Evolutionary conservation across 2,329 filamentous ascomycete species (phyloP).

Genomic region (Allantophomopsis lycopodina): DNA sequence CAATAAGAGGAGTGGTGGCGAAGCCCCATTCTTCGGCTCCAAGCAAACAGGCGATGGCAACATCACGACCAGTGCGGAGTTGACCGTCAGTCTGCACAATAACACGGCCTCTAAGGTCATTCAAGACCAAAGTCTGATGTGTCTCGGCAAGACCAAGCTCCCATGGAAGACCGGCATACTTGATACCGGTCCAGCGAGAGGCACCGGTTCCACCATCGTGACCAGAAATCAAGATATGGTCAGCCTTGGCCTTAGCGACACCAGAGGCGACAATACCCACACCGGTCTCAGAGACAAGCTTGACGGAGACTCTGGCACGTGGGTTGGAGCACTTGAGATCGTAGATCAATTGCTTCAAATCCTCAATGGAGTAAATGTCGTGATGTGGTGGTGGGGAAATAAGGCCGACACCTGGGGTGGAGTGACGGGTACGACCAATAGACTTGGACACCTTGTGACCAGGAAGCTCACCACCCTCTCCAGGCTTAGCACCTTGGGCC

Average conservation of each 20-base stretch:
- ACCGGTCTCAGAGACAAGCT: constrained; percentile 94
- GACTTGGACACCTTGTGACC: constrained; percentile 93
- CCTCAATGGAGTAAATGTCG: constrained; percentile 97
- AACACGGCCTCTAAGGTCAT: constrained; percentile 89
- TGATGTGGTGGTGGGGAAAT: constrained; percentile 95
- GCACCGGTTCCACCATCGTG: constrained; percentile 96
- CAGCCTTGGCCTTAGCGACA: constrained; percentile 94
- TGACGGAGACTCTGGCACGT: constrained; percentile 83
- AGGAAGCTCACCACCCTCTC: constrained; percentile 92
- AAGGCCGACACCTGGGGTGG: constrained; percentile 87
- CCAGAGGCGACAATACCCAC: constrained; percentile 95
- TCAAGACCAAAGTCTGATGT: constrained; percentile 89
- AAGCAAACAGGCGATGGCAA: constrained; percentile 86
- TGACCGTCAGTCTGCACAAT: constrained; percentile 96
- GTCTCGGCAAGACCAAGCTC: constrained; percentile 94
- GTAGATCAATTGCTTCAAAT: constrained; percentile 95
- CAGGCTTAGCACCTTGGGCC: constrained; percentile 95
- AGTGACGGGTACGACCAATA: constrained; percentile 89
- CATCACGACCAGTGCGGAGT: constrained; percentile 80
- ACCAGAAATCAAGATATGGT: constrained; percentile 92
- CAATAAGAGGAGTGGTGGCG: constrained; percentile 85
- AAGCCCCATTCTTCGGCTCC: constrained; percentile 99
- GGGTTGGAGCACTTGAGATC: constrained; percentile 95
- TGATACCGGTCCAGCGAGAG: constrained; percentile 96
- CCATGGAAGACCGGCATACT: constrained; percentile 94